Evolutionary conservation across 306 rosid genomes (phyloP), one percentile per base, ranked within the genome.

Genomic region (Cucumis hystrix): DNA sequence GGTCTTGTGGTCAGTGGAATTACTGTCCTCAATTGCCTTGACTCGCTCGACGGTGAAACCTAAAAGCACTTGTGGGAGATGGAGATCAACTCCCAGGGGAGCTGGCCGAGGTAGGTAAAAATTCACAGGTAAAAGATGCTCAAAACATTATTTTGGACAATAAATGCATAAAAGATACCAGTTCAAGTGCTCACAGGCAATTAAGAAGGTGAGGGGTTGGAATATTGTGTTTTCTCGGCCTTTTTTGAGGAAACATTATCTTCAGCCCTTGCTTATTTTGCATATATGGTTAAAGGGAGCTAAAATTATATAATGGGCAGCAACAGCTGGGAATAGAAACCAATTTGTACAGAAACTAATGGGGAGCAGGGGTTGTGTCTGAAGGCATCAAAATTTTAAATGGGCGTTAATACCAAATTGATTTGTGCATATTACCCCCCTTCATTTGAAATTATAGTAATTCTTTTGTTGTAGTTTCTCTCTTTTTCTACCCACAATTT

Each of bases 341-440:
- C 45, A 60, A 11, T 12, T 12, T 88, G 87, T 84, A 80, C 74
- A 82, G 67, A 84, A 76, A 84, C 73, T 81, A 66, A 83, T 60
- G 79, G 77, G 78, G 81, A 80, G 70, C 80, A 79, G 75, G 62
- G 66, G 76, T 80, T 79, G 84, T 79, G 45, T 69, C 39, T 51
- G 81, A 73, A 59, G 37, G 21, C 30, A 49, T n/a, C 63, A 66
- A 75, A 75, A 39, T 55, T 79, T 82, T 55, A 62, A 73, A 80
- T 58, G 73, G 73, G 80, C 82, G 68, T 78, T 72, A 78, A 21
- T 39, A 77, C 80, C 79, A 83, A 49, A 77, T 81, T 83, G 88
- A 83, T 82, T 37, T 78, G 88, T 82, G 82, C 82, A 85, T 84
- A 59, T 13, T 13, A 21, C 51, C 72, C 76, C 51, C 56, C 18